Conservation (phyloP, 441 rosid genomes). For the Erodium trifolium region DNA sequence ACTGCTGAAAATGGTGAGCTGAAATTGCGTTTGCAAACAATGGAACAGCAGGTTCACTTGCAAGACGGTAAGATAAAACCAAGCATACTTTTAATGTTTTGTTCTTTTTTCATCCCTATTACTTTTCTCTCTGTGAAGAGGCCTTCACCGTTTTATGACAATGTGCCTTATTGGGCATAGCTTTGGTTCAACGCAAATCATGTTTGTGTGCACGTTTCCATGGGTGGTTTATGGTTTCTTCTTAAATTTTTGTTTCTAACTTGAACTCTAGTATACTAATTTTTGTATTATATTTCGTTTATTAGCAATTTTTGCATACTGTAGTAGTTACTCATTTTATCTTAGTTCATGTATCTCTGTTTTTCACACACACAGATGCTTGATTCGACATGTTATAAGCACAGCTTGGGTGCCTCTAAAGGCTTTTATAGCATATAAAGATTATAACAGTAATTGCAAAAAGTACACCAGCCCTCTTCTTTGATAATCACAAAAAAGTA, state of each 20-base stretch:
- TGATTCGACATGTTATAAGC: neutral
- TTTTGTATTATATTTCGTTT: neutral
- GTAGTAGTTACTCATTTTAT: neutral
- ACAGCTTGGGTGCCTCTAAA: neutral
- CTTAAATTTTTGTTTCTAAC: neutral
- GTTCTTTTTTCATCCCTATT: neutral
- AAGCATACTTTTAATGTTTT: neutral
- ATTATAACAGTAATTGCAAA: too few species aligned
- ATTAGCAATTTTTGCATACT: neutral
- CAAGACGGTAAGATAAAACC: constrained; percentile 69
- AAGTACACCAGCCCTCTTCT: too few species aligned
- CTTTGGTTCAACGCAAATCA: neutral
- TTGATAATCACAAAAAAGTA: too few species aligned
- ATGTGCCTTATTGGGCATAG: neutral
- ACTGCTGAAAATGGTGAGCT: constrained; percentile 83
- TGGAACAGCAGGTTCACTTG: constrained; percentile 94
- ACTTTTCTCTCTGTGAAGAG: constrained; percentile 8
- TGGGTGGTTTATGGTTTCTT: neutral
- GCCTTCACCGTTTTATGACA: neutral
- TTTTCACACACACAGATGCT: neutral
- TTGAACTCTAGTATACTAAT: neutral
- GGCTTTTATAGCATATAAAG: neutral
- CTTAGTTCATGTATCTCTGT: neutral
- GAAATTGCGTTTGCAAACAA: constrained; percentile 86
- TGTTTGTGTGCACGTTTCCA: neutral